Evolutionary conservation across 2,329 filamentous ascomycete genomes (phyloP), one percentile per base, ranked within the genome.

Genomic region (Penicillium sp.): DNA sequence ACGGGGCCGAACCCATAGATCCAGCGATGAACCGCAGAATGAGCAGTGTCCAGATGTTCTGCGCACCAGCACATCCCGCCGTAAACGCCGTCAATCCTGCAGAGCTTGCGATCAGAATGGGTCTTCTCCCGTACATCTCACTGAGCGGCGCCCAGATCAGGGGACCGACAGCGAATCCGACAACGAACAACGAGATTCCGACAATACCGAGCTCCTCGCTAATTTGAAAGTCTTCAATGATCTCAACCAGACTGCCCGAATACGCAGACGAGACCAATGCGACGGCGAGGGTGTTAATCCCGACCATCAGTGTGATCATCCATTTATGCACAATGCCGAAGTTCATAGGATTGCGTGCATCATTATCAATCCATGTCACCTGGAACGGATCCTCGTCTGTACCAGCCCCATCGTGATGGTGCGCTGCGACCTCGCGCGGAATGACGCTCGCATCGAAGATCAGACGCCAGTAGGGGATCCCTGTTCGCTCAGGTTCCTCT

Each of bases 11-110:
- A 4, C 83, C 84, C 64, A 85, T 84, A 9, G 80, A 71, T 26
- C 84, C 83, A 6, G 80, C 82, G 56, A 88, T 83, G 75, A 88
- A 88, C 44, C 86, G 81, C 21, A 88, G 74, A 16, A 87, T 78
- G 29, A 89, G 70, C 5, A 90, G 75, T 0, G 82, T 81, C 46
- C 74, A 75, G 57, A 87, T 84, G 60, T 80, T 84, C 46, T 82
- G 73, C 0, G 81, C 75, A 16, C 79, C 84, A 5, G 83, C 81
- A 13, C 77, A 78, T 5, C 78, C 85, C 11, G 81, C 84, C 58
- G 82, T 85, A 66, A 88, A 88, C 1, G 77, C 80, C 2, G 80
- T 80, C 59, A 87, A 77, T 2, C 47, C 50, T 9, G 45, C 19
- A 1, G 39, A 22, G 14, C 45, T 53, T 1, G 33, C 39, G 33